These are phyloP conservation scores for Fusarium xyrophilum DNA, from an alignment of 2,329 filamentous ascomycete species.

Conservation along the genomic window DNA sequence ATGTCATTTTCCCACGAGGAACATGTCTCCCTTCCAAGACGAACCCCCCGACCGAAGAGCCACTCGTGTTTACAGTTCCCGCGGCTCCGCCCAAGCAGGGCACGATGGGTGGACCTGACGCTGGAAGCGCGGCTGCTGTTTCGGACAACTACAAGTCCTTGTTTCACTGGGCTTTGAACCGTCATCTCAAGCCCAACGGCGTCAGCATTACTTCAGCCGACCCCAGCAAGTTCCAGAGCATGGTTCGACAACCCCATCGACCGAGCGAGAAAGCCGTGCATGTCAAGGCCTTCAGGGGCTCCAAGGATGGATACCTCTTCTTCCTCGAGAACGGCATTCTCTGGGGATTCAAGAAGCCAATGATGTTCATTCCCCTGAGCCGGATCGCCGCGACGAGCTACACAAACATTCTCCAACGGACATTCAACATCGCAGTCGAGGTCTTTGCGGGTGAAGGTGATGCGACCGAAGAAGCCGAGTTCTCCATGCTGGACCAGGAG, in stretches of 20 bases:
- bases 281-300: slow-evolving; percentile 70
- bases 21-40: slow-evolving; percentile 60
- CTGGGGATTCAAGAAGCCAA: slow-evolving; percentile 74
- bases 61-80: slow-evolving; percentile 70
- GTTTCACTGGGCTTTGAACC: slow-evolving; percentile 66
- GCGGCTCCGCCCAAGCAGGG: slow-evolving; percentile 67
- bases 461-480: slow-evolving; percentile 67
- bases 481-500: slow-evolving; percentile 73
- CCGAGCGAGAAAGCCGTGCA: slow-evolving; percentile 70
- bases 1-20: slow-evolving; percentile 65
- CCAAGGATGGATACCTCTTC: slow-evolving; percentile 72
- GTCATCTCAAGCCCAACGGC: slow-evolving; percentile 57
- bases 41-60: slow-evolving; percentile 56
- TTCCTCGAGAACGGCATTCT: slow-evolving; percentile 71
- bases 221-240: slow-evolving; percentile 63
- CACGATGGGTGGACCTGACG: slow-evolving; percentile 59
- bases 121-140: slow-evolving; percentile 58
- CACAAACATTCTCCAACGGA: slow-evolving; percentile 70
- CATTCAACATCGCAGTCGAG: slow-evolving; percentile 72
- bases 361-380: slow-evolving; percentile 68
- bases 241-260: slow-evolving; percentile 62
- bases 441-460: slow-evolving; percentile 58
- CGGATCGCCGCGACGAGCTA: slow-evolving; percentile 70
- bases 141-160: slow-evolving; percentile 66
- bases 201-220: slow-evolving; percentile 61